These are phyloP conservation scores for Golovinomyces cichoracearum DNA, from an alignment of 2,329 filamentous ascomycete genomes.

Conservation along the genomic window DNA sequence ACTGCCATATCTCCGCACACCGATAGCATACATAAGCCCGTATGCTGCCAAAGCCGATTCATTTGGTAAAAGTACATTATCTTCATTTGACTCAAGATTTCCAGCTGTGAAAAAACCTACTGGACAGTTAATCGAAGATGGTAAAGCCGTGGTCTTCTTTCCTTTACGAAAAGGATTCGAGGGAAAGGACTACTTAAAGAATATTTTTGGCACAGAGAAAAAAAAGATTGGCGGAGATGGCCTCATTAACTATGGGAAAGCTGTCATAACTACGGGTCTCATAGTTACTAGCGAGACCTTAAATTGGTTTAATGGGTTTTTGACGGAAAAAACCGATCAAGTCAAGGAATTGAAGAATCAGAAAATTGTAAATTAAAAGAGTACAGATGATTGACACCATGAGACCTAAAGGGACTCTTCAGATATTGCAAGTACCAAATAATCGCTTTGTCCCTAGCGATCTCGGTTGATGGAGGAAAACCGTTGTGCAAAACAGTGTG, in stretches of 20 bases:
- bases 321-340: slow-evolving; percentile 36
- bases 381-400: too few species aligned
- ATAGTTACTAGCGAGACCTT: slow-evolving; percentile 40
- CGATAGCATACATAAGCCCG: slow-evolving; percentile 58
- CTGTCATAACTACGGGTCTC: slow-evolving; percentile 38
- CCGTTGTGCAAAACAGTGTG: too few species aligned
- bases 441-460: too few species aligned
- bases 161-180: slow-evolving; percentile 36
- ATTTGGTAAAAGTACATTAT: slow-evolving; percentile 46
- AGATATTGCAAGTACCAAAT: too few species aligned
- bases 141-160: slow-evolving; percentile 33
- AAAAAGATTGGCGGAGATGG: slow-evolving; percentile 39
- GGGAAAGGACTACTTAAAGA: slow-evolving; percentile 33
- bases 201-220: slow-evolving; percentile 29
- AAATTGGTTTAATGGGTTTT: slow-evolving; percentile 30
- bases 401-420: too few species aligned
- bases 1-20: slow-evolving; percentile 50
- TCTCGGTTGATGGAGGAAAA: too few species aligned
- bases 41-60: slow-evolving; percentile 64
- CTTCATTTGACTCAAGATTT: slow-evolving; percentile 41
- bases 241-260: slow-evolving; percentile 42
- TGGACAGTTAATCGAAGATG: slow-evolving; percentile 37
- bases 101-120: slow-evolving; percentile 54
- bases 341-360: slow-evolving; percentile 29
- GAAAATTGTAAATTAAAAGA: slow-evolving; percentile 6